Conservation (phyloP, 2,329 filamentous ascomycete genomes). For the Volutella citrinella region DNA sequence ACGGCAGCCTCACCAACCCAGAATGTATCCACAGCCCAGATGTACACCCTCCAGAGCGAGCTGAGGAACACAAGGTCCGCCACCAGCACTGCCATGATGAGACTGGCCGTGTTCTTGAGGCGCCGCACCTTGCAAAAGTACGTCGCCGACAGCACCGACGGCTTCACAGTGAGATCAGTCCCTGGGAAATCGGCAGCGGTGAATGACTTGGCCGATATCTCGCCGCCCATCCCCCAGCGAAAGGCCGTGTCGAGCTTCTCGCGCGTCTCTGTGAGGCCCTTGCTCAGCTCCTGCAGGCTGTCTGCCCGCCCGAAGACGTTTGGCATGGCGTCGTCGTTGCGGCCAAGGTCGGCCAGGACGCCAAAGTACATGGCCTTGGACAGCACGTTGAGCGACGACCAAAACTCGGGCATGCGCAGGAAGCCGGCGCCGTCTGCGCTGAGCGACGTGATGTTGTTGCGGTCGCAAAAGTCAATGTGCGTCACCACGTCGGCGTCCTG, state of each 20-base stretch:
- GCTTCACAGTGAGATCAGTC: no score
- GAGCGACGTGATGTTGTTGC: background rate
- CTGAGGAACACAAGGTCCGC: background rate
- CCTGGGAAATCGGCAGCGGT: no score
- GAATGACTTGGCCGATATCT: no score
- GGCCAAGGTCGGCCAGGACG: constrained; percentile 4
- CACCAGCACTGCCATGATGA: constrained; percentile 1
- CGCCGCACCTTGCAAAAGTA: constrained; percentile 6
- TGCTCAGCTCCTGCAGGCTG: background rate
- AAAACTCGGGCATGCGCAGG: background rate
- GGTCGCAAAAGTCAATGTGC: background rate
- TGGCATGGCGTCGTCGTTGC: background rate
- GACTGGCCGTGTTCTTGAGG: constrained; percentile 1
- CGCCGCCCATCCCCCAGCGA: no score
- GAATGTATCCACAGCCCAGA: no score
- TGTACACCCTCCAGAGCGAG: constrained; percentile 21
- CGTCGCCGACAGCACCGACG: constrained; percentile 1
- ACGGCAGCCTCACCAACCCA: no score
- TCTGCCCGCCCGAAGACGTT: background rate
- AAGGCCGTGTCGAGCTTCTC: background rate
- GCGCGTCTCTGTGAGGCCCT: background rate
- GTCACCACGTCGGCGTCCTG: background rate
- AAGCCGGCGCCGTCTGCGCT: background rate
- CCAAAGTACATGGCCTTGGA: constrained; percentile 1
- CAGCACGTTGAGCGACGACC: background rate